Conservation (phyloP, 2,329 filamentous ascomycete species). For the Daldinia sp. region DNA sequence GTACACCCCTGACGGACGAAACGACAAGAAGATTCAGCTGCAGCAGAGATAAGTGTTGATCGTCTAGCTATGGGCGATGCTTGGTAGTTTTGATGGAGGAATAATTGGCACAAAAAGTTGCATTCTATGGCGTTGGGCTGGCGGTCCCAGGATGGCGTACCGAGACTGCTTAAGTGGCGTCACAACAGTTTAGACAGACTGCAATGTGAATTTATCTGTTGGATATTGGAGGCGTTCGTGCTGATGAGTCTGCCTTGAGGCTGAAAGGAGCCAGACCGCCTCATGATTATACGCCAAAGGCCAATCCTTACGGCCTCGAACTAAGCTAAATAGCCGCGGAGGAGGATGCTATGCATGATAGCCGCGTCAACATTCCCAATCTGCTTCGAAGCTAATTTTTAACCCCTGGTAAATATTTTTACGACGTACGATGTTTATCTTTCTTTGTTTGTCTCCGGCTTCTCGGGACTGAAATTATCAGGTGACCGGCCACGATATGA, state of each 20-base stretch:
- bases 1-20: slow-evolving; percentile 72
- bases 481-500: slow-evolving; percentile 22
- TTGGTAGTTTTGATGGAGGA: slow-evolving; percentile 19
- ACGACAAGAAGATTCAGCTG: slow-evolving; percentile 69
- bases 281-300: slow-evolving; percentile 18
- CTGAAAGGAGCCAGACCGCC: slow-evolving; percentile 11
- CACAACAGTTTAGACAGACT: slow-evolving; percentile 19
- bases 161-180: slow-evolving; percentile 21
- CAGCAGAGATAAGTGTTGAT: slow-evolving; percentile 43
- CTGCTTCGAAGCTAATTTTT: slow-evolving; percentile 1
- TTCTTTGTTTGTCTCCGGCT: slow-evolving; percentile 9
- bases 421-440: slow-evolving; percentile 1
- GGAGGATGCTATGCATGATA: slow-evolving; percentile 15
- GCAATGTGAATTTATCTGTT: slow-evolving; percentile 22
- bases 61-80: slow-evolving; percentile 8
- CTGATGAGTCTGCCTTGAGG: slow-evolving; percentile 13
- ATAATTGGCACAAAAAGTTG: slow-evolving; percentile 37
- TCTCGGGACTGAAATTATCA: slow-evolving; percentile 18
- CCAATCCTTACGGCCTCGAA: slow-evolving; percentile 7
- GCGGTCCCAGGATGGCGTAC: slow-evolving; percentile 39
- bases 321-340: slow-evolving; percentile 24
- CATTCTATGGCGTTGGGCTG: slow-evolving; percentile 51
- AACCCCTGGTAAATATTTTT: background rate
- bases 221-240: slow-evolving; percentile 7
- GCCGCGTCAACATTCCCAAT: slow-evolving; percentile 16